Evolutionary conservation across 2,329 filamentous ascomycete species (phyloP), one percentile per base, ranked within the genome.

Genomic region (Aphanoascus verrucosus): DNA sequence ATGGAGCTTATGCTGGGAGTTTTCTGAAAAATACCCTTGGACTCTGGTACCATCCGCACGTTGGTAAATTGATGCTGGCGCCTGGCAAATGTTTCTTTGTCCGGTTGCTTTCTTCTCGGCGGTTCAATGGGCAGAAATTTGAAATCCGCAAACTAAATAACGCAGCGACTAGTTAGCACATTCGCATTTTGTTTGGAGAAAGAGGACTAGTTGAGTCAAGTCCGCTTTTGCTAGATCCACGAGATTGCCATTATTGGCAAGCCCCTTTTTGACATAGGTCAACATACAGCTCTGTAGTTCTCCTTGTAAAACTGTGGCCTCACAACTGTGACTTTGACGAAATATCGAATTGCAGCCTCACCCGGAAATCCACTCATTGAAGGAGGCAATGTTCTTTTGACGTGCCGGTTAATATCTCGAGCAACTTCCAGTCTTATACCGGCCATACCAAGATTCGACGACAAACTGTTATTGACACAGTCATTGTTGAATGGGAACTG

Each of bases 101-200:
- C 79, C 0, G 81, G 78, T 44, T 76, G 72, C 3, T 78, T 73
- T 0, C 82, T 81, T 41, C 90, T 77, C 0, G 91, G 90, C 5
- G 88, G 87, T 67, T 98, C 93, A 60, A 97, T 91, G 3, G 93
- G 93, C 37, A 96, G 77, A 66, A 98, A 93, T 55, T 87, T 91
- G 71, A 96, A 85, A 35, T 83, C 81, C 35, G 65, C 67, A 59
- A 68, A 69, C 73, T 69, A 60, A 50, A 52, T 59, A 56, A 35
- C n/a, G 32, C 56, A 47, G 19, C 14, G n/a, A 32, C 35, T 56
- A 61, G 48, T 60, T 57, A 55, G 55, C 41, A 17, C 17, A 20
- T 49, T 12, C 11, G 35, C 35, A 51, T 4, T 31, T 28, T 20
- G 15, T 31, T 31, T 11, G n/a, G n/a, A 28, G 7, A 28, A 28